Conservation (phyloP, 78 protist genomes). For the Dictyostelium purpureum region DNA sequence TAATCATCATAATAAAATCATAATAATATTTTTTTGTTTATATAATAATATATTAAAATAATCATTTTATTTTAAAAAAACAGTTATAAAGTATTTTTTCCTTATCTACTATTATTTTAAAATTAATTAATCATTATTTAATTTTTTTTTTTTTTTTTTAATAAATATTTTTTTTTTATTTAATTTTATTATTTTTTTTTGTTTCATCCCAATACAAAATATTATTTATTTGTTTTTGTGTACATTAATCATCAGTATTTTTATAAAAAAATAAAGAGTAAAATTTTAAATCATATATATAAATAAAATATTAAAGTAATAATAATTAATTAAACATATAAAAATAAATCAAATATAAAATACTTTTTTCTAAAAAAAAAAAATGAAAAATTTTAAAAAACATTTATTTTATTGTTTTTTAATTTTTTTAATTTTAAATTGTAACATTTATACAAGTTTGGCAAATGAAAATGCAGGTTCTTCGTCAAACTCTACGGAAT, state of each 20-base stretch:
- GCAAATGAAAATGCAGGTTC: background rate
- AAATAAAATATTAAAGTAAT: too few species aligned
- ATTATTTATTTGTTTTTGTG: too few species aligned
- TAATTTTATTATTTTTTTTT: background rate
- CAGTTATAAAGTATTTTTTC: background rate
- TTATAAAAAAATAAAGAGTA: too few species aligned
- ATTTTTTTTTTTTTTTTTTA: background rate
- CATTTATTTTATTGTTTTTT: background rate
- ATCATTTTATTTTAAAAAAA: background rate
- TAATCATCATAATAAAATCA: background rate
- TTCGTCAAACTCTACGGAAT: background rate
- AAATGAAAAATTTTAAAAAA: constrained; percentile 1
- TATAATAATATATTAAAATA: background rate
- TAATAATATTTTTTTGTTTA: background rate
- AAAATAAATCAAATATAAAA: too few species aligned
- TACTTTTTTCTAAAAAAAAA: too few species aligned
- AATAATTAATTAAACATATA: too few species aligned
- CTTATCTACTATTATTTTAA: background rate
- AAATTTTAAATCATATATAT: background rate
- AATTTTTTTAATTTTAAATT: background rate
- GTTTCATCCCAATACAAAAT: background rate
- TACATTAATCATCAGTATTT: too few species aligned
- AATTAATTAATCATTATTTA: background rate
- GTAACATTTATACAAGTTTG: too few species aligned
- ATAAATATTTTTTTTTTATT: background rate